Evolutionary conservation across 768 basidiomycete species (phyloP).

Genomic region (Lentinus tigrinus): DNA sequence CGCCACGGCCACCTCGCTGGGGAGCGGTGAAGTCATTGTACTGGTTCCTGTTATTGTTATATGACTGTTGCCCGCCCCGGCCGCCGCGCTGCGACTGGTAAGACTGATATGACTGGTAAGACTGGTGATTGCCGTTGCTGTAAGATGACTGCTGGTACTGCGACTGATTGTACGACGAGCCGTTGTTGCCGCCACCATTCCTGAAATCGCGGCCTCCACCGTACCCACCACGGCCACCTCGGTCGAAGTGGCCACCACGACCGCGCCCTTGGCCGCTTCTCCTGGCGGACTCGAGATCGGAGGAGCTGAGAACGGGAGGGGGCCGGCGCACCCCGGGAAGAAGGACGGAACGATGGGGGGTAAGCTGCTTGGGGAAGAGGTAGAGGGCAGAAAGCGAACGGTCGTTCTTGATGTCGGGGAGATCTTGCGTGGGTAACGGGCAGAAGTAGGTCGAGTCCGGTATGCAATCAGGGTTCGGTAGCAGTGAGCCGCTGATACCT

Average conservation of each 20-base stretch:
- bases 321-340: conserved; percentile 69
- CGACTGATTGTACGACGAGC: not conserved
- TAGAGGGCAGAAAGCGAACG: conserved; percentile 84
- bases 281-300: conserved; percentile 71
- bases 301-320: conserved; percentile 56
- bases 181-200: conserved; percentile 13
- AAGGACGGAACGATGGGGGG: conserved; percentile 82
- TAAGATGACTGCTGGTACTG: too few species aligned
- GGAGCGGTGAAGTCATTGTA: conserved; percentile 24
- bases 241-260: conserved; percentile 47
- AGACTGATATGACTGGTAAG: too few species aligned
- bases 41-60: conserved; percentile 13
- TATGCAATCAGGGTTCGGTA: conserved; percentile 84
- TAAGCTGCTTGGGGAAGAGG: conserved; percentile 84
- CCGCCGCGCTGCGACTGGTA: conserved; percentile 10
- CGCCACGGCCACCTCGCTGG: conserved; percentile 24
- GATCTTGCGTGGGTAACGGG: conserved; percentile 57
- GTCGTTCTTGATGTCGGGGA: conserved; percentile 85
- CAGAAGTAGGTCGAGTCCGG: conserved; percentile 89
- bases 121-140: conserved; percentile 4
- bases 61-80: conserved; percentile 12
- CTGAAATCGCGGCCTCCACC: conserved; percentile 19
- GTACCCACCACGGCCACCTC: conserved; percentile 30
- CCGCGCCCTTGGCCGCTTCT: conserved; percentile 39
- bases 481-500: conserved; percentile 77